These are phyloP conservation scores for Calonectria multiphialidica DNA, from an alignment of 2,329 filamentous ascomycete genomes.

Conservation along the genomic window DNA sequence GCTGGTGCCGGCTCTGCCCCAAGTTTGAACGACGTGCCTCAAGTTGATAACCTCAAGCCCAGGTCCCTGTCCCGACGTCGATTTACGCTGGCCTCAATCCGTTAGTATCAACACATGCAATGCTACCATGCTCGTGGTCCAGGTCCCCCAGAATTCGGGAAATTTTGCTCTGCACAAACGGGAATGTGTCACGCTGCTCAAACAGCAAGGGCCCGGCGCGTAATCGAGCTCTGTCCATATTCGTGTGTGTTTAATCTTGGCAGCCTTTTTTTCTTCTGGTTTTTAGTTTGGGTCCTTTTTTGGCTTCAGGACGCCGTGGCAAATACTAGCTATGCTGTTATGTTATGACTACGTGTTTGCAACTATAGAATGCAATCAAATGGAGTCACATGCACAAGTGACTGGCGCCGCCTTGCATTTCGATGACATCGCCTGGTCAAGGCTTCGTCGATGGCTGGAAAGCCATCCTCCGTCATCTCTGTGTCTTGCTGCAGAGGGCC, in stretches of 20 bases:
- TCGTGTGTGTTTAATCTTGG: not conserved
- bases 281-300: too few species aligned
- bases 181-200: not conserved
- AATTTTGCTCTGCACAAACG: not conserved
- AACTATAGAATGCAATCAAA: conserved; percentile 2
- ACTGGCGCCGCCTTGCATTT: not conserved
- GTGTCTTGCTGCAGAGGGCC: not conserved
- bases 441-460: conserved; percentile 9
- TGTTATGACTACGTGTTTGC: not conserved
- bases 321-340: not conserved
- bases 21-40: not conserved
- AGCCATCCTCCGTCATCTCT: conserved; percentile 5
- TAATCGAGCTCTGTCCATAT: not conserved
- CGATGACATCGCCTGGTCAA: not conserved
- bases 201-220: not conserved
- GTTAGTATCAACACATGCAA: conserved; percentile 10
- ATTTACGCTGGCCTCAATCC: conserved; percentile 21
- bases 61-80: conserved; percentile 20
- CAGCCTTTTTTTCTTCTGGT: not conserved
- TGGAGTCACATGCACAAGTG: conserved; percentile 3
- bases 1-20: not conserved
- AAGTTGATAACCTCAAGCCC: conserved; percentile 1
- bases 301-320: too few species aligned
- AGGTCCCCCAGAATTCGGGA: conserved; percentile 13
- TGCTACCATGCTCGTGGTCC: not conserved